Evolutionary conservation across 2,329 filamentous ascomycete genomes (phyloP).

Genomic region (Trichoderma asperellum): DNA sequence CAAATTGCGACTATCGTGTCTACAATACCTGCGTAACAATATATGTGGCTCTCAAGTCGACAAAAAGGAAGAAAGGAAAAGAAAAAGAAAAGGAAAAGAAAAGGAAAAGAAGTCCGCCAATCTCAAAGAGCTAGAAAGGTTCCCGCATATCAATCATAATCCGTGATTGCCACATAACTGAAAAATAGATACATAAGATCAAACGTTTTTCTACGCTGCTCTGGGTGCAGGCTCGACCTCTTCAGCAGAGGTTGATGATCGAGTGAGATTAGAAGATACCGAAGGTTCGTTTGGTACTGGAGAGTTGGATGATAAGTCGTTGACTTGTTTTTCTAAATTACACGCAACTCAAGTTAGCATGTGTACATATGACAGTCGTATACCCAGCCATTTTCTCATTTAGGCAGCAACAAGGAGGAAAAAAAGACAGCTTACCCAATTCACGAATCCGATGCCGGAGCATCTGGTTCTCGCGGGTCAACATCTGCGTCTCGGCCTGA

Average conservation of each 20-base stretch:
- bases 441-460: conserved; percentile 74
- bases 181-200: not conserved
- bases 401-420: not conserved
- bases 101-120: not conserved
- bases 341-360: not conserved
- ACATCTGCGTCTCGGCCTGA: conserved; percentile 78
- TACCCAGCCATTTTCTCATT: not conserved
- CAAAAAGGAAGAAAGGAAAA: not conserved
- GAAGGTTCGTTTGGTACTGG: conserved; percentile 10
- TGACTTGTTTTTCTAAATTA: conserved; percentile 19
- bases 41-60: not conserved
- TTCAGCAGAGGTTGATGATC: conserved; percentile 23
- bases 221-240: conserved; percentile 18
- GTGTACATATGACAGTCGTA: not conserved
- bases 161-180: not conserved
- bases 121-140: not conserved
- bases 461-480: conserved; percentile 83
- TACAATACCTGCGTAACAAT: not conserved
- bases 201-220: not conserved
- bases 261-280: conserved; percentile 32
- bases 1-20: not conserved
- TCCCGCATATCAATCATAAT: not conserved
- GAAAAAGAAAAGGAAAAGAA: not conserved
- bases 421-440: conserved; percentile 61
- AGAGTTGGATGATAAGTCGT: conserved; percentile 14